phyloP scores from a whole-genome alignment of 331 rosid genomes.

The Phaseolus coccineus region DNA sequence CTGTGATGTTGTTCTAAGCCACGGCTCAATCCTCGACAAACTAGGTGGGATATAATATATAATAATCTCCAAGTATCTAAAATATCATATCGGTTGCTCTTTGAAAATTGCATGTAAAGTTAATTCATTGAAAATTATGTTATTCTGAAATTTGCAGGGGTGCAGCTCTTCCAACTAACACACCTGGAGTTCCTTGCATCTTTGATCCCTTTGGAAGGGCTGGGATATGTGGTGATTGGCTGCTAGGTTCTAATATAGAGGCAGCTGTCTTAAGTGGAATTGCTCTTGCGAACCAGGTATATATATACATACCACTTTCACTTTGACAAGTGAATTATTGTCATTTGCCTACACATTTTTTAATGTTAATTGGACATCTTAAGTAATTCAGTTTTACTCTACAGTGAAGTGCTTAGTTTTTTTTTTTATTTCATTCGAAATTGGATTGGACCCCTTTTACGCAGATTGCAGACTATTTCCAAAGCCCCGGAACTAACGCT shows the following conservation, averaged over 20 bases:
- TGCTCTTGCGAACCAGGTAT: conserved; percentile 82
- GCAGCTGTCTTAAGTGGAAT: conserved; percentile 91
- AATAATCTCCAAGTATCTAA: not conserved
- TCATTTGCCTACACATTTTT: not conserved
- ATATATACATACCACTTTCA: not conserved
- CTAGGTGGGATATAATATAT: not conserved
- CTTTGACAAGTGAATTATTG: conserved; percentile 13
- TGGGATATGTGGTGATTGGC: conserved; percentile 98
- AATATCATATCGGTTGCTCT: not conserved
- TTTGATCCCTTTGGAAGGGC: conserved; percentile 91
- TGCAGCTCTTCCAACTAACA: conserved; percentile 91
- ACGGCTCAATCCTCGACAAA: conserved; percentile 30
- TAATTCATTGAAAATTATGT: conserved; percentile 5
- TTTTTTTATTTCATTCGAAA: conserved; percentile 5
- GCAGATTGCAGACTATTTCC: conserved; percentile 86
- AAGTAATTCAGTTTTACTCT: conserved; percentile 37
- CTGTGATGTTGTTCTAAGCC: conserved; percentile 14
- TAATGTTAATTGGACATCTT: not conserved
- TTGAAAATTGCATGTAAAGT: not conserved
- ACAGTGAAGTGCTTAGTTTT: not conserved
- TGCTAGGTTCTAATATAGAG: conserved; percentile 88
- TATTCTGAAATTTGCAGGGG: conserved; percentile 68
- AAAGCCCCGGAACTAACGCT: conserved; percentile 47
- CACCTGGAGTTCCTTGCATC: conserved; percentile 84
- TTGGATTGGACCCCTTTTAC: conserved; percentile 22